These are phyloP conservation scores for Fragilariopsis cylindrus DNA, from an alignment of 108 stramenopile genomes.

Conservation along the genomic window DNA sequence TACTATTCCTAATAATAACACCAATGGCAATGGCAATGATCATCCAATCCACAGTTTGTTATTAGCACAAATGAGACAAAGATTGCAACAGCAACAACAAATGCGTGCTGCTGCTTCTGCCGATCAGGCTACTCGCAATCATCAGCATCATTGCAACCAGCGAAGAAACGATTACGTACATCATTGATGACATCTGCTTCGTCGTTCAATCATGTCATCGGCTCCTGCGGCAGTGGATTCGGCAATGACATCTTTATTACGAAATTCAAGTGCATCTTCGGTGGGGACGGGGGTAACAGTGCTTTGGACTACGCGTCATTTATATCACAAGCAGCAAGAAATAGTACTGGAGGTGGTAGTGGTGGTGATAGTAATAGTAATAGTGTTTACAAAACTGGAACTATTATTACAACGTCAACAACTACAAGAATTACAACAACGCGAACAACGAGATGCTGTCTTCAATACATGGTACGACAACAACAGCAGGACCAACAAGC, in stretches of 20 bases:
- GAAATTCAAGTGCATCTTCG: too few species aligned
- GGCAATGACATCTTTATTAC: too few species aligned
- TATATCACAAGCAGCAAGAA: too few species aligned
- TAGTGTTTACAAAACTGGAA: neutral
- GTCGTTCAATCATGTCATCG: too few species aligned
- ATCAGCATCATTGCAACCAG: neutral
- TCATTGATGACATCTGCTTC: neutral
- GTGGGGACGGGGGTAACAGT: too few species aligned
- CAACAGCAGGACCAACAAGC: conserved; percentile 4
- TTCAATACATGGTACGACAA: conserved; percentile 6
- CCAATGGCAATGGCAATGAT: neutral
- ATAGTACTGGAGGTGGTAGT: too few species aligned
- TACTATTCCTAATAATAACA: too few species aligned
- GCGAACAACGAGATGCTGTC: neutral
- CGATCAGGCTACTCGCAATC: too few species aligned
- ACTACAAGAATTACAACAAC: conserved; percentile 9
- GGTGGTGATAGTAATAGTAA: neutral
- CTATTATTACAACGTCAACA: conserved; percentile 7
- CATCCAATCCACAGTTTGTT: neutral
- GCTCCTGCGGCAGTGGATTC: too few species aligned
- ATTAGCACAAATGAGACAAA: neutral
- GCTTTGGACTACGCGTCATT: too few species aligned
- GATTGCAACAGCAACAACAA: neutral
- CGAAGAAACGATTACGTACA: conserved; percentile 6
- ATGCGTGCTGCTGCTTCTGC: too few species aligned